Base-by-base conservation (phyloP, 2,329 filamentous ascomycete genomes). In the Pseudogymnoascus sp. region DNA sequence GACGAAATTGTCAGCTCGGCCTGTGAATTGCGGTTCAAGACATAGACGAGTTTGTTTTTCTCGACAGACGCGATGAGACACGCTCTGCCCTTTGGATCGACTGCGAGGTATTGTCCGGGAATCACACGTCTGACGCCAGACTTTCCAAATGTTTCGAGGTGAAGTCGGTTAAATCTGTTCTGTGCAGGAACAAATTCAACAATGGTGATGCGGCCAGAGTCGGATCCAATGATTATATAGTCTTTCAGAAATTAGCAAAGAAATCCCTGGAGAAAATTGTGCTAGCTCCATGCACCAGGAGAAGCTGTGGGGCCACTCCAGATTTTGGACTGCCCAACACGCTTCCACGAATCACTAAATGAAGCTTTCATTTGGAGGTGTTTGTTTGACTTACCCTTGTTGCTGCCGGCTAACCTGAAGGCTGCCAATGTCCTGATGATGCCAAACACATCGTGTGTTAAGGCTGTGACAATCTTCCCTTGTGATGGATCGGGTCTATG, bases 1-100 rank as follows among this genome's bases (percentile, higher is more conserved):
- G 95, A 99, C 4, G 95, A 99, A 60, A 99, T 99, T 41, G 93
- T 96, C 70, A 99, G 85, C 75, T 96, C 91, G 16, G 93, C 93
- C 76, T 97, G 91, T 2, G 92, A 85, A 77, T 96, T 96, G 67
- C 96, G 88, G 76, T 97, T 97, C 69, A 99, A 82, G 71, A 99
- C 93, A 77, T 99, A 99, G 69, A 99, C 95, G 63, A 99, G 88
- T 80, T 99, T 99, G 80, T 97, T 99, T 83, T 99, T 99, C 79
- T 99, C 96, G 62, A 93, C 83, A 4, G 93, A 93, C 8, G 95
- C 92, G 65, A 97, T 90, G 73, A 99, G 83, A 73, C 93, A 96
- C 62, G 96, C 96, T 78, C 95, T 87, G 62, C 95, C 95, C 76
- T 96, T 96, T 28, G 95, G 95, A 72, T 99, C 95, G 61, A 91